Evolutionary conservation across 2,329 filamentous ascomycete genomes (phyloP).

Genomic region (Davidsoniella virescens): DNA sequence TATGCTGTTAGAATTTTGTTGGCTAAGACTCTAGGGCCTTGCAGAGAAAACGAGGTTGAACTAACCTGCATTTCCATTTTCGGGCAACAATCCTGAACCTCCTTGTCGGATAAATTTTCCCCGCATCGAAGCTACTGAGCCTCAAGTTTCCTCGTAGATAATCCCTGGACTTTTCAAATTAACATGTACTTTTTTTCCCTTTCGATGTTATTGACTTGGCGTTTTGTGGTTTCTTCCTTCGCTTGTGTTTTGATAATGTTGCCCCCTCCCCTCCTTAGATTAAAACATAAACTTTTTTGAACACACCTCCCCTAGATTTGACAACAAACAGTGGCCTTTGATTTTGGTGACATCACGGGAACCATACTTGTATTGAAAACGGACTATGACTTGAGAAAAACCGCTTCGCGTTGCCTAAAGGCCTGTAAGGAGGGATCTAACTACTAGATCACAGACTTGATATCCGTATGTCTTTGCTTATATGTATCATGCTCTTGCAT

Average conservation of each 20-base stretch:
- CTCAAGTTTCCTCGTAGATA: conserved; percentile 2
- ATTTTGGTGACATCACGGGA: no score
- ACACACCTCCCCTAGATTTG: no score
- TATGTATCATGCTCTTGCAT: no score
- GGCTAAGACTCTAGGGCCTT: no score
- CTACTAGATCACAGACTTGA: background rate
- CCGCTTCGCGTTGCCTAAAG: conserved; percentile 1
- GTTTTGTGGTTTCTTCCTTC: background rate
- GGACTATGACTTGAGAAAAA: background rate
- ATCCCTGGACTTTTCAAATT: background rate
- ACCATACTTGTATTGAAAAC: no score
- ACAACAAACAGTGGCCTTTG: no score
- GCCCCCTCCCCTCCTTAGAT: no score
- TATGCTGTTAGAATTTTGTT: no score
- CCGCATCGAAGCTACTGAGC: conserved; percentile 6
- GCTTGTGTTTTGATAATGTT: no score
- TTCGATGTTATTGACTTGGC: background rate
- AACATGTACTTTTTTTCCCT: background rate
- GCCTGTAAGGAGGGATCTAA: background rate
- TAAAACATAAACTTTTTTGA: no score
- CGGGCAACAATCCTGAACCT: conserved; percentile 10
- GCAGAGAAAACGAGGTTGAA: no score
- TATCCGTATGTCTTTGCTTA: background rate
- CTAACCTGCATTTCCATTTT: conserved; percentile 3
- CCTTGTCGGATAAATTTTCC: background rate